phyloP scores from a whole-genome alignment of 108 stramenopile genomes.

The Aurantiochytrium sp. region DNA sequence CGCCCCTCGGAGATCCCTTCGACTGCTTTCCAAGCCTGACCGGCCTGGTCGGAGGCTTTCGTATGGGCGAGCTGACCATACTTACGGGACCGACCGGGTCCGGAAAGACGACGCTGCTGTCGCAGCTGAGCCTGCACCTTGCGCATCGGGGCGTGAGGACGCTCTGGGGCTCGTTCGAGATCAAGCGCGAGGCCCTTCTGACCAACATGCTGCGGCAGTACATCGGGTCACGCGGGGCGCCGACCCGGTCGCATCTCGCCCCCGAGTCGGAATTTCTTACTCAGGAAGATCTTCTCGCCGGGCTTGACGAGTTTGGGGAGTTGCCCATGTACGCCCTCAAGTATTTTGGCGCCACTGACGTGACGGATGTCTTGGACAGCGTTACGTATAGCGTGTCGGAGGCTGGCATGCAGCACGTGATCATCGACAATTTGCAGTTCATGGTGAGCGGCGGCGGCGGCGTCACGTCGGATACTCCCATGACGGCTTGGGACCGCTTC shows the following conservation, averaged over 20 bases:
- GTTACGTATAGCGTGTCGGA: conserved; percentile 94
- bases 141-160: conserved; percentile 80
- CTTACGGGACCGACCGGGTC: conserved; percentile 86
- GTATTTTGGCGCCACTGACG: conserved; percentile 87
- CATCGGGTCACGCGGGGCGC: conserved; percentile 65
- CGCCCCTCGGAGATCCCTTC: conserved; percentile 63
- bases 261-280: not conserved
- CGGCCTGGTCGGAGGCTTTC: conserved; percentile 78
- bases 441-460: conserved; percentile 68
- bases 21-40: conserved; percentile 77
- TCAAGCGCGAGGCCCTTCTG: conserved; percentile 82
- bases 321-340: conserved; percentile 87
- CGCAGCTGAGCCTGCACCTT: conserved; percentile 83
- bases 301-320: conserved; percentile 75
- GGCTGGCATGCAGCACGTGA: conserved; percentile 81
- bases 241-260: not conserved
- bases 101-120: conserved; percentile 90
- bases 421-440: conserved; percentile 97
- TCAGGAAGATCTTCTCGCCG: conserved; percentile 45
- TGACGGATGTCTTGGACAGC: conserved; percentile 87
- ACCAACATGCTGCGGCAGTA: conserved; percentile 81
- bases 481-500: conserved; percentile 54
- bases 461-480: conserved; percentile 58
- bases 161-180: conserved; percentile 93
- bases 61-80: conserved; percentile 90